Evolutionary conservation across 306 rosid genomes (phyloP), one percentile per base, ranked within the genome.

Genomic region (Astragalus glycyphyllos): DNA sequence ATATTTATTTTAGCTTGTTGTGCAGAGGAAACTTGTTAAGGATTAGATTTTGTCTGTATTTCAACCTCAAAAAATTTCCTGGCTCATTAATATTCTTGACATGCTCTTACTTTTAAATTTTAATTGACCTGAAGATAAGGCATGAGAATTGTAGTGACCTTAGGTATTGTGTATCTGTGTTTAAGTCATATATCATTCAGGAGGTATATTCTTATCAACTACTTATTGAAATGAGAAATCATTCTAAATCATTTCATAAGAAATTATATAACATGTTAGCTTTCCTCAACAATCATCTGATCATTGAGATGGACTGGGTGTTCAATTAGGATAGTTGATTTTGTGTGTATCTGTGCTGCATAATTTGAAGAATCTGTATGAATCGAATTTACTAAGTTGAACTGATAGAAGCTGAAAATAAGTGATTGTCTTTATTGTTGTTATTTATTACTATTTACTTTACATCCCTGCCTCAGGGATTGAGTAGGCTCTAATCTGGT

Each of bases 321-420:
- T 73, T 63, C 40, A 13, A 32, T 68, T 77, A 32, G 54, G 58
- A 17, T 11, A 9, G 17, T 13, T 47, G 57, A 46, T 62, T 40
- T 12, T 16, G 40, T 42, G 17, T 50, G 46, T 10, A 16, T 55
- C 40, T 62, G 8, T 44, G 35, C 51, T 23, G 69, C 42, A 76
- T n/a, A n/a, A n/a, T 58, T 66, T 79, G 58, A 72, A 71, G 12
- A 48, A 38, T 56, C 3, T 47, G 15, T 65, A 46, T 62, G 40
- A 69, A 47, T 35, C 12, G 34, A n/a, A 51, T 11, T 66, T 58
- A 45, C 46, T 13, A 15, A 58, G 35, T 55, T 45, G 54, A 69
- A 58, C 7, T 12, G 20, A 53, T 2, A 46, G 47, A 65, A 26
- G 48, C 42, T 66, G 29, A 71, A 79, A 58, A 72, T 38, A 35